A percentile compares a stretch with the other conserved stretches of the same genome.
Evolutionary conservation across 257 asterid species (phyloP).

Genomic region (Scutellaria baicalensis): DNA sequence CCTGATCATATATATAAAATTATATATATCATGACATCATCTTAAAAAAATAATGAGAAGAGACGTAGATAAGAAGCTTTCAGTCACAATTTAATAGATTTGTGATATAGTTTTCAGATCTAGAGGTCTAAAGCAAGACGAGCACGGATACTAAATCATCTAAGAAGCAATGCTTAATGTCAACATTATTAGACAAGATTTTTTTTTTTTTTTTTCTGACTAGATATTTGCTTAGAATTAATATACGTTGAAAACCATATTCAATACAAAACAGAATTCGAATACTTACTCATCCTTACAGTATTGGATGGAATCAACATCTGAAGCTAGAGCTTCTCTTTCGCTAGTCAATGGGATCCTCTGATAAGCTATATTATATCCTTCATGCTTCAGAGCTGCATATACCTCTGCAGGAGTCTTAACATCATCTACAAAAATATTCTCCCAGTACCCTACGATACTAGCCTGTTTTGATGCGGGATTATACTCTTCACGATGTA

Average conservation of each 20-base stretch:
- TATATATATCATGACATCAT: neutral
- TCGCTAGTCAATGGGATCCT: slow-evolving; percentile 97
- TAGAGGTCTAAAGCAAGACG: neutral
- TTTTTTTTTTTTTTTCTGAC: too few species aligned
- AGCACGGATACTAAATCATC: neutral
- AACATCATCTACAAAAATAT: slow-evolving; percentile 76
- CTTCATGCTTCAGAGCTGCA: slow-evolving; percentile 57
- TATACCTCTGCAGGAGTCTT: slow-evolving; percentile 93
- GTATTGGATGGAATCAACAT: slow-evolving; percentile 89
- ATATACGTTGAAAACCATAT: slow-evolving; percentile 4
- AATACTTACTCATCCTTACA: slow-evolving; percentile 78
- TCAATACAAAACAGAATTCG: slow-evolving; percentile 4
- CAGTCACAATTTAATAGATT: neutral
- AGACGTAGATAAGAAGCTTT: neutral
- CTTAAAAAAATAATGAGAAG: slow-evolving; percentile 4
- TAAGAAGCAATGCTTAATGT: neutral
- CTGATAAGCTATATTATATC: slow-evolving; percentile 55
- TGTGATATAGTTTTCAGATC: neutral
- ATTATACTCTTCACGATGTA: slow-evolving; percentile 92
- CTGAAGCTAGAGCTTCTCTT: slow-evolving; percentile 91
- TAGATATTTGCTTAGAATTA: neutral
- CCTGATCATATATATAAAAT: neutral
- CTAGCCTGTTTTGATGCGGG: slow-evolving; percentile 77
- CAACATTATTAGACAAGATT: neutral
- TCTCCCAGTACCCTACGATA: slow-evolving; percentile 95